phyloP scores from a whole-genome alignment of 441 rosid species.

The Hypseocharis bilobata region DNA sequence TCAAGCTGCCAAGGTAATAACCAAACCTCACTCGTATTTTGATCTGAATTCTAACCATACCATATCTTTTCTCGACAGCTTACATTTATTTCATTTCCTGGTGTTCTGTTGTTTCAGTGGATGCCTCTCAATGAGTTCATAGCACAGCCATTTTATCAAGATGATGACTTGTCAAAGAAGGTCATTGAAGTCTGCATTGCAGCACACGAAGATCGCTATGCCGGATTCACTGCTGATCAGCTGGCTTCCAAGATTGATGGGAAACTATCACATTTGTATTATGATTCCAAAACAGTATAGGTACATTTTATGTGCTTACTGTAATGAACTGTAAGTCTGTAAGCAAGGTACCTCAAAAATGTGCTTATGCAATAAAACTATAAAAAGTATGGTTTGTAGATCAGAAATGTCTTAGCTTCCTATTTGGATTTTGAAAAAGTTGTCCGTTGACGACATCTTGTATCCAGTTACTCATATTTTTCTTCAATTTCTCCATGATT shows the following conservation, averaged over 20 bases:
- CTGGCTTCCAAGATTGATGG: constrained; percentile 39
- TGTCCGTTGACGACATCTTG: no score
- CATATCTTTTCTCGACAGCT: no score
- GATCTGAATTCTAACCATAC: background rate
- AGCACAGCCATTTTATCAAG: constrained; percentile 28
- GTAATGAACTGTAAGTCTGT: background rate
- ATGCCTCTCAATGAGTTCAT: constrained; percentile 30
- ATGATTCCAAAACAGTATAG: background rate
- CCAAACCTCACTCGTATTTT: background rate
- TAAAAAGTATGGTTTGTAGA: no score
- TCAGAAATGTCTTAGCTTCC: no score
- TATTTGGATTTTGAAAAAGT: no score
- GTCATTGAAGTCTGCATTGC: constrained; percentile 29
- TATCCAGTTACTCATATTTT: no score
- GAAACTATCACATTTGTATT: constrained; percentile 27
- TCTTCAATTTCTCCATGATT: no score
- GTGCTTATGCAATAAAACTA: background rate
- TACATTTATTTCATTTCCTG: no score
- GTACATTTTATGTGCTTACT: background rate
- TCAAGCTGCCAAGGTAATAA: constrained; percentile 31
- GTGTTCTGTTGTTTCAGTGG: constrained; percentile 25
- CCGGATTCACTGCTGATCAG: constrained; percentile 31
- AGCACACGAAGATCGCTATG: constrained; percentile 24
- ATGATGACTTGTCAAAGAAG: constrained; percentile 33
- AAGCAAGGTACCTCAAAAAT: no score